These are phyloP conservation scores for Prunus campanulata DNA, from an alignment of 306 rosid species.

Conservation along the genomic window DNA sequence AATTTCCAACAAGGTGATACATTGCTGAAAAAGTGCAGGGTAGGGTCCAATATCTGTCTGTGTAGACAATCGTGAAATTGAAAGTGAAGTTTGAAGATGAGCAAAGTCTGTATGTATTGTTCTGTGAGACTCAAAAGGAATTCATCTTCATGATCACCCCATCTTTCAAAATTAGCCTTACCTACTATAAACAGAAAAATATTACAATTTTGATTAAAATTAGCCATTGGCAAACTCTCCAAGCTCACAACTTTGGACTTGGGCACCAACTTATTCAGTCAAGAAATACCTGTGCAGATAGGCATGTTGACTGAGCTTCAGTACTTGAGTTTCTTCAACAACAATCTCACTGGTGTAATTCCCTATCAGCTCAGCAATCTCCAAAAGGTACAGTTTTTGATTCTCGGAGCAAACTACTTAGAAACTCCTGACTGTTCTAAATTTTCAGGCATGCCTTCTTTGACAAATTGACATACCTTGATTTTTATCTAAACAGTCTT, in stretches of 20 bases:
- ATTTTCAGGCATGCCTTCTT: constrained; percentile 42
- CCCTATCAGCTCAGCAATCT: constrained; percentile 57
- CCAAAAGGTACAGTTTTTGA: constrained; percentile 57
- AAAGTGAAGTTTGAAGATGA: not conserved
- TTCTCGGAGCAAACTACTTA: constrained; percentile 53
- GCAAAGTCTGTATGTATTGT: no score
- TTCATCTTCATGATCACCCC: no score
- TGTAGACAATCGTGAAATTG: not conserved
- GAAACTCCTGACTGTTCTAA: constrained; percentile 48
- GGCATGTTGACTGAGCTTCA: constrained; percentile 48
- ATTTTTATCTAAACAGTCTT: constrained; percentile 27
- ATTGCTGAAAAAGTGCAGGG: no score
- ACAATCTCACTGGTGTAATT: constrained; percentile 41
- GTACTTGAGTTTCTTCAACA: constrained; percentile 40
- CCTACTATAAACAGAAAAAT: no score
- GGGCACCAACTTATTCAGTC: constrained; percentile 38
- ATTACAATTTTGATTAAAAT: not conserved
- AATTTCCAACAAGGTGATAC: not conserved
- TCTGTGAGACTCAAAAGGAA: no score
- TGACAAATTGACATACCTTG: constrained; percentile 38
- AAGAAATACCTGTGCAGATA: constrained; percentile 42
- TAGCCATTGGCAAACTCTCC: constrained; percentile 47
- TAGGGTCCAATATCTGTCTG: no score
- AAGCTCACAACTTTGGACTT: constrained; percentile 58
- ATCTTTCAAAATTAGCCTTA: no score